Evolutionary conservation across 225 moss, liverwort and hornwort genomes (phyloP).

Genomic region (Straminergon stramineum): DNA sequence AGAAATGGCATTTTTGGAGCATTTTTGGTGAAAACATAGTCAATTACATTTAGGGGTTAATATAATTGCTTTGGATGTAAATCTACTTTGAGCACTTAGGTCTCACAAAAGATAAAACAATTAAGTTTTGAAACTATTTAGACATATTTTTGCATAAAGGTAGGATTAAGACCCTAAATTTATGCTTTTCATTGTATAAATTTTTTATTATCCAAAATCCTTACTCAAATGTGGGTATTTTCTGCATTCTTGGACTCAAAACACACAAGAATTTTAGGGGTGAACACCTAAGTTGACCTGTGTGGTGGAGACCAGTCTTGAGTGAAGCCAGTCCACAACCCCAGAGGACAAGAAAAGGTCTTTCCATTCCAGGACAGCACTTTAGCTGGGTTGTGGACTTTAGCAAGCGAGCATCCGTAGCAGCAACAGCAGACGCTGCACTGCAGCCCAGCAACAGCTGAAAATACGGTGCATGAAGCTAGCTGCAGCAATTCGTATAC

Average conservation of each 20-base stretch:
- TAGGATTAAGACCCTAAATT: not conserved
- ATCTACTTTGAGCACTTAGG: not conserved
- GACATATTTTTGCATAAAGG: not conserved
- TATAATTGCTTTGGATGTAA: not conserved
- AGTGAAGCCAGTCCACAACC: not conserved
- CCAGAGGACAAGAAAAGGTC: not conserved
- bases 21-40: too few species aligned
- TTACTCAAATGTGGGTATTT: too few species aligned
- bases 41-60: too few species aligned
- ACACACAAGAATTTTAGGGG: not conserved
- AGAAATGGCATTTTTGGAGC: too few species aligned
- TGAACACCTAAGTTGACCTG: not conserved
- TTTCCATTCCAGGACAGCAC: slow-evolving; percentile 4
- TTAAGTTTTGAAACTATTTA: not conserved
- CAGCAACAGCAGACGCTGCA: not conserved
- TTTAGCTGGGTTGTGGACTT: slow-evolving; percentile 8
- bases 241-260: not conserved
- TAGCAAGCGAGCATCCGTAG: not conserved
- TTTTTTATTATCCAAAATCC: not conserved
- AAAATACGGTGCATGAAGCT: not conserved
- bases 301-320: not conserved
- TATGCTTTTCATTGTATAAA: not conserved
- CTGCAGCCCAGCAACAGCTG: not conserved
- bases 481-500: not conserved
- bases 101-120: not conserved